These are phyloP conservation scores for Dendrobium officinale DNA, from an alignment of 106 monocot species.

Conservation along the genomic window DNA sequence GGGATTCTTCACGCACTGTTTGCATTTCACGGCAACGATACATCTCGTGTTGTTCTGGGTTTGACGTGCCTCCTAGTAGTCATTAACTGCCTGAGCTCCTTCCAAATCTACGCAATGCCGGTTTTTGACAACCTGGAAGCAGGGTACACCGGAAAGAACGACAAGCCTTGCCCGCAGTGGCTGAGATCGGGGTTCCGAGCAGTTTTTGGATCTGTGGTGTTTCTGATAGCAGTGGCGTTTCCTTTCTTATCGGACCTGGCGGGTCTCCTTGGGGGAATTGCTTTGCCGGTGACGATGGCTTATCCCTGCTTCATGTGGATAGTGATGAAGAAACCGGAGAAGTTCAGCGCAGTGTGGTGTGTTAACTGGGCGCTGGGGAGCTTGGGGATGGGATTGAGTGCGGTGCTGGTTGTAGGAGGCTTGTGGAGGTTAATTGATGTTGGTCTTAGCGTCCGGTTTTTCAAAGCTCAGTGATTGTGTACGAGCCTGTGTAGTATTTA, in stretches of 20 bases:
- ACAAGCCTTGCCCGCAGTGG: conserved; percentile 71
- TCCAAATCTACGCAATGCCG: conserved; percentile 88
- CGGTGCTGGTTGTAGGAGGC: conserved; percentile 38
- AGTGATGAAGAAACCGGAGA: conserved; percentile 54
- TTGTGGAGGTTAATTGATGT: conserved; percentile 51
- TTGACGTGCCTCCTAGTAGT: conserved; percentile 53
- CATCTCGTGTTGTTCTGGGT: conserved; percentile 37
- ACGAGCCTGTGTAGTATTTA: too few relatives aligned
- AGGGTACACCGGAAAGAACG: conserved; percentile 41
- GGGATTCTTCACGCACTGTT: conserved; percentile 62
- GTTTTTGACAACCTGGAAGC: conserved; percentile 66
- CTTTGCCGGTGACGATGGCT: conserved; percentile 74
- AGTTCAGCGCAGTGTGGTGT: conserved; percentile 46
- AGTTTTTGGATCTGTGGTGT: conserved; percentile 40
- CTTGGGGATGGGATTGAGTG: conserved; percentile 59
- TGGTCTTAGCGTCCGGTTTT: conserved; percentile 62
- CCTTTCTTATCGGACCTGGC: conserved; percentile 73
- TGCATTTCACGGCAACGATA: conserved; percentile 48
- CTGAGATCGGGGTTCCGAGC: conserved; percentile 39
- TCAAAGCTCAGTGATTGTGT: conserved; percentile 46
- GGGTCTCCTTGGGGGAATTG: conserved; percentile 59
- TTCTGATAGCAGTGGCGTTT: conserved; percentile 62
- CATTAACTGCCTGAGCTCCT: conserved; percentile 67
- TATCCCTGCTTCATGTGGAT: conserved; percentile 91
- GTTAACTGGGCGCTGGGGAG: conserved; percentile 56